These are phyloP conservation scores for Phylloporus scabripes DNA, from an alignment of 768 basidiomycete genomes.

Conservation along the genomic window DNA sequence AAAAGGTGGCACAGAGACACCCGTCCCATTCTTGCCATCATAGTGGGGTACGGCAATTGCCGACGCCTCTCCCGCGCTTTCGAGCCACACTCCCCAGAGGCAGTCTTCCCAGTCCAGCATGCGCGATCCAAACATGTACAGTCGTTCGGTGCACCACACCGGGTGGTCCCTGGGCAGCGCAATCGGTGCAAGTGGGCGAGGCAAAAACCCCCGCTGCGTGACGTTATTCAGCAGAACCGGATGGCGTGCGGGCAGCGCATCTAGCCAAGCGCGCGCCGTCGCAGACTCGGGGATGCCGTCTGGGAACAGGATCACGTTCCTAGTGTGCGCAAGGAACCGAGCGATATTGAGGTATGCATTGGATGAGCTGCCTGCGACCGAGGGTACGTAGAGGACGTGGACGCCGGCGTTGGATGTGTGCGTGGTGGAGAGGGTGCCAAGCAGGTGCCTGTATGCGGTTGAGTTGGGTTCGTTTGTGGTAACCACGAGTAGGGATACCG, in stretches of 20 bases:
- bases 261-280: constrained; percentile 6
- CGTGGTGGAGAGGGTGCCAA: constrained; percentile 8
- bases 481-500: constrained; percentile 45
- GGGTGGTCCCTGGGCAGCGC: constrained; percentile 40
- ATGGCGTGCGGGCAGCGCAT: constrained; percentile 6
- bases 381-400: constrained; percentile 44
- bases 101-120: constrained; percentile 57
- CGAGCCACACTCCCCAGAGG: constrained; percentile 59
- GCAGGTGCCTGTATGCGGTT: constrained; percentile 18
- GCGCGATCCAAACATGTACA: constrained; percentile 42
- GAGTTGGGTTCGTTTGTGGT: constrained; percentile 32
- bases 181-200: constrained; percentile 41
- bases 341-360: constrained; percentile 61
- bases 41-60: constrained; percentile 12
- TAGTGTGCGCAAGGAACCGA: constrained; percentile 49
- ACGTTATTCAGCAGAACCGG: constrained; percentile 29
- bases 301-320: constrained; percentile 48
- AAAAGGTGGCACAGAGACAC: constrained; percentile 12
- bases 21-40: constrained; percentile 8
- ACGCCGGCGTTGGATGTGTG: constrained; percentile 30
- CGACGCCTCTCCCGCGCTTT: constrained; percentile 41
- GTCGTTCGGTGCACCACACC: constrained; percentile 59
- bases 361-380: constrained; percentile 34
- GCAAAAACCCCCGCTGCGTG: constrained; percentile 34
- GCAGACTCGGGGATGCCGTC: constrained; percentile 29